These are phyloP conservation scores for Colletotrichum orbiculare DNA, from an alignment of 2,329 filamentous ascomycete species.

Conservation along the genomic window DNA sequence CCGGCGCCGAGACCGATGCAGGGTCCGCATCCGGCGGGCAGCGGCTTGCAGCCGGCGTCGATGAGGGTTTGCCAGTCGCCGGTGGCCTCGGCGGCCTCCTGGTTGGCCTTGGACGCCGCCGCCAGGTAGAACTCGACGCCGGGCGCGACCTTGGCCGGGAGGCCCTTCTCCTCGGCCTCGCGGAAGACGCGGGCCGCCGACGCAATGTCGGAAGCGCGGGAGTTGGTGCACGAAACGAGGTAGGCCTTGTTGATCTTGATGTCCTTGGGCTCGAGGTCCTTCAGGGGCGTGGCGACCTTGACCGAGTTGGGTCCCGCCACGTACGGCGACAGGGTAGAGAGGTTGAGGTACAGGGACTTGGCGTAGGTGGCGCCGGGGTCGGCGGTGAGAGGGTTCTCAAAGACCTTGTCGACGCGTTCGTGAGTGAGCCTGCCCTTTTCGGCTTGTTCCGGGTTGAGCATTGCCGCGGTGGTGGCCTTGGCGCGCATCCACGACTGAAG, in stretches of 20 bases:
- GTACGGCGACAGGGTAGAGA: conserved; percentile 85
- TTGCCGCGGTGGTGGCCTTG: conserved; percentile 79
- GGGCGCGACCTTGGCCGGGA: conserved; percentile 75
- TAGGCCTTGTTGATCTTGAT: conserved; percentile 89
- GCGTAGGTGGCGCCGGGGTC: conserved; percentile 85
- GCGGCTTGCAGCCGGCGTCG: conserved; percentile 78
- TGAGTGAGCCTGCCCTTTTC: conserved; percentile 75
- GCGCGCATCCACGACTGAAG: conserved; percentile 79
- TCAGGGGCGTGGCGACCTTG: conserved; percentile 83
- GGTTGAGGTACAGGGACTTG: conserved; percentile 83
- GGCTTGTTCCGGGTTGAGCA: conserved; percentile 62
- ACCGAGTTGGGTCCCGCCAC: conserved; percentile 92
- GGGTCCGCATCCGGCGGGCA: conserved; percentile 81
- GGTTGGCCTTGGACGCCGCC: conserved; percentile 83
- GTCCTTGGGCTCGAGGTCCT: conserved; percentile 76
- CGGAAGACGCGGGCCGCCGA: conserved; percentile 88
- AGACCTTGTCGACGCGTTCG: conserved; percentile 76
- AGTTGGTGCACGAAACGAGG: conserved; percentile 91
- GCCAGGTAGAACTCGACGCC: conserved; percentile 91
- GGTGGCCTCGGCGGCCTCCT: conserved; percentile 78
- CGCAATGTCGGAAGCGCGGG: conserved; percentile 81
- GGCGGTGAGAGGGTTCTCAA: conserved; percentile 73
- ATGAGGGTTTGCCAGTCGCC: conserved; percentile 89
- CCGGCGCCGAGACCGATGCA: conserved; percentile 85
- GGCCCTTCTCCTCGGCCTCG: conserved; percentile 75